These are phyloP conservation scores for Aspergillus luchuensis DNA, from an alignment of 2,329 filamentous ascomycete genomes.

Conservation along the genomic window DNA sequence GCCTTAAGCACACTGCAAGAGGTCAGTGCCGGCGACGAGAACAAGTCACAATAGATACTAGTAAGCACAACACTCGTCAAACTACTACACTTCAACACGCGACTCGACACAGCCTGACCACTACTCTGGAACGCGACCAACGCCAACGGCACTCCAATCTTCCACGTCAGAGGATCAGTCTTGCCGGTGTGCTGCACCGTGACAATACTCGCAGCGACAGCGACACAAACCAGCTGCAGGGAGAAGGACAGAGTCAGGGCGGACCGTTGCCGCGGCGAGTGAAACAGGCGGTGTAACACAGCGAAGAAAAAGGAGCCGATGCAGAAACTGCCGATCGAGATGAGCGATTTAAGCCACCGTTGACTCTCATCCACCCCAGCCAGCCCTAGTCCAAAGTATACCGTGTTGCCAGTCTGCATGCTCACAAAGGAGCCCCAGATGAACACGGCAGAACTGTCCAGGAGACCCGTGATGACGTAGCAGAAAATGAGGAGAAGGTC, in stretches of 20 bases:
- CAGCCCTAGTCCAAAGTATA: conserved; percentile 77
- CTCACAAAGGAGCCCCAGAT: conserved; percentile 80
- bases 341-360: conserved; percentile 71
- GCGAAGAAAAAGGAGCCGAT: conserved; percentile 72
- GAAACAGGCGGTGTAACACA: conserved; percentile 62
- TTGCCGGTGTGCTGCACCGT: conserved; percentile 50
- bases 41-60: conserved; percentile 79
- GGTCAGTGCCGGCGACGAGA: conserved; percentile 61
- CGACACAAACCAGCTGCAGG: conserved; percentile 55
- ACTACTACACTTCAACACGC: conserved; percentile 68
- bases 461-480: conserved; percentile 75
- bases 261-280: conserved; percentile 45
- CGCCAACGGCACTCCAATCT: conserved; percentile 66
- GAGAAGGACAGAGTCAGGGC: conserved; percentile 55
- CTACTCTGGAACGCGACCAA: conserved; percentile 75
- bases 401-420: conserved; percentile 85
- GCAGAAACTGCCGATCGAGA: conserved; percentile 71
- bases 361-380: conserved; percentile 52
- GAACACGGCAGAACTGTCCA: conserved; percentile 74
- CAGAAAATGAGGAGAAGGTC: conserved; percentile 71
- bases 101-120: conserved; percentile 74
- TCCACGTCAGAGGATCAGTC: conserved; percentile 53
- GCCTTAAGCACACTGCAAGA: conserved; percentile 42
- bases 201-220: conserved; percentile 57
- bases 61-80: conserved; percentile 79